Evolutionary conservation across 2,329 filamentous ascomycete genomes (phyloP).

Genomic region (Neocatenulostroma microsporum): DNA sequence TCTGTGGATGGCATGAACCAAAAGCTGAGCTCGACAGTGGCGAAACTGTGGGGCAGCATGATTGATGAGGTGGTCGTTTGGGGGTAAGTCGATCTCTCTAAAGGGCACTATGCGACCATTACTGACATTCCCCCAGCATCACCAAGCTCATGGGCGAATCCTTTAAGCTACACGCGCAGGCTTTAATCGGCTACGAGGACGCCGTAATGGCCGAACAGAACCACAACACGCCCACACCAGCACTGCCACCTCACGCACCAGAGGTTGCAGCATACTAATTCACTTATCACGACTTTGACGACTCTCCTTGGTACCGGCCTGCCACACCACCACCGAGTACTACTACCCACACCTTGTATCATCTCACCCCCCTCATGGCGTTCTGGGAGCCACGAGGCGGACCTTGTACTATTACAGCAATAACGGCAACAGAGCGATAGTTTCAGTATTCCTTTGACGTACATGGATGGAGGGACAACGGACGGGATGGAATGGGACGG

Average conservation of each 20-base stretch:
- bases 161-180: constrained; percentile 93
- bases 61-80: constrained; percentile 97
- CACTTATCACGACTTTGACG: constrained; percentile 17
- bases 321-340: not conserved
- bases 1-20: constrained; percentile 71
- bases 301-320: constrained; percentile 13
- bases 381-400: not conserved
- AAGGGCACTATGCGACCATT: constrained; percentile 6
- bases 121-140: constrained; percentile 56
- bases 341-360: constrained; percentile 1
- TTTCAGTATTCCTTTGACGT: not conserved
- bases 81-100: constrained; percentile 63
- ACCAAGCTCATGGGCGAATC: constrained; percentile 96
- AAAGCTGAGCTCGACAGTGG: constrained; percentile 90
- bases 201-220: constrained; percentile 46
- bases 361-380: not conserved
- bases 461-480: not conserved
- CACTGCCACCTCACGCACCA: constrained; percentile 20
- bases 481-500: not conserved
- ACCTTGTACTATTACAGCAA: constrained; percentile 7
- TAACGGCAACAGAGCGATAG: constrained; percentile 4
- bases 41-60: constrained; percentile 94
- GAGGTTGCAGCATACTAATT: constrained; percentile 27
- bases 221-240: constrained; percentile 15
- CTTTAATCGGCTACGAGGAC: constrained; percentile 89